These are phyloP conservation scores for Trametes maxima DNA, from an alignment of 768 basidiomycete genomes.

Conservation along the genomic window DNA sequence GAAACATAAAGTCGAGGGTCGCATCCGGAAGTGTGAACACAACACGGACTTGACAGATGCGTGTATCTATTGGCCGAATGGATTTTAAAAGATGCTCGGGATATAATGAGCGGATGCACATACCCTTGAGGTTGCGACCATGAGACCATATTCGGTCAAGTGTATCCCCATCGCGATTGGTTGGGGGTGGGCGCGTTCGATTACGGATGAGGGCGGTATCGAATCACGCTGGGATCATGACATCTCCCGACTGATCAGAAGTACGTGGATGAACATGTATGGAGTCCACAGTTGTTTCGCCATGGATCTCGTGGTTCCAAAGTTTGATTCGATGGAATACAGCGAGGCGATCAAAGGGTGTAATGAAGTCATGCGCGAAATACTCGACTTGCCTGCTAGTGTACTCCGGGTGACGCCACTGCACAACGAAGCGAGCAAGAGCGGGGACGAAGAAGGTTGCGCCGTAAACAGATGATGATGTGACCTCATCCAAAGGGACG, in stretches of 20 bases:
- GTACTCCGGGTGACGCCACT: not conserved
- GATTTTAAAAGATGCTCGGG: no score
- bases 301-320: constrained; percentile 19
- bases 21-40: constrained; percentile 27
- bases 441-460: not conserved
- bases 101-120: not conserved
- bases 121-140: not conserved
- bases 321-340: constrained; percentile 39
- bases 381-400: not conserved
- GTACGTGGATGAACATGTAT: constrained; percentile 33
- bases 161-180: not conserved
- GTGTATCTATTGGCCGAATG: constrained; percentile 32
- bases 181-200: not conserved
- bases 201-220: constrained; percentile 37
- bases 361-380: not conserved
- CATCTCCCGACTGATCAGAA: constrained; percentile 14
- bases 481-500: constrained; percentile 1
- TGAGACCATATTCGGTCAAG: not conserved
- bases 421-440: constrained; percentile 5
- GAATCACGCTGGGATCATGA: constrained; percentile 31
- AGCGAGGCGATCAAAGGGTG: constrained; percentile 31
- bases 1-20: not conserved
- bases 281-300: constrained; percentile 29
- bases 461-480: not conserved
- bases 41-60: constrained; percentile 30